Conservation (phyloP, 352 stramenopile genomes). For the Phytophthora megakarya region DNA sequence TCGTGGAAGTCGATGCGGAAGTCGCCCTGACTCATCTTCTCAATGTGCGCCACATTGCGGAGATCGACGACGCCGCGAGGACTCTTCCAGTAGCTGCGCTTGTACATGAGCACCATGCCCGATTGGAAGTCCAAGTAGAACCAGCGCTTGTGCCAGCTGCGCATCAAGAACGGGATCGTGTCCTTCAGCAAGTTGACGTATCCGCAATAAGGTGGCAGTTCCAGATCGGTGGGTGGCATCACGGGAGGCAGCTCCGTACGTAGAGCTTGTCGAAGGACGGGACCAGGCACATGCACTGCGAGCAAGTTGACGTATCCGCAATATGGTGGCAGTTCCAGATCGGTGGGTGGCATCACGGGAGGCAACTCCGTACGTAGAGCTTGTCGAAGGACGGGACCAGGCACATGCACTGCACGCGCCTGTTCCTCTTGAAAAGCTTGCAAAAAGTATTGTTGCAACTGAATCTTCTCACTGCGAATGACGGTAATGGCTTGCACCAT, state of each 20-base stretch:
- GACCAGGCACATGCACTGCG: too few relatives aligned
- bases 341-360: constrained; percentile 29
- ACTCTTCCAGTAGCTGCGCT: constrained; percentile 86
- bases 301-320: constrained; percentile 78
- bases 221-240: constrained; percentile 38
- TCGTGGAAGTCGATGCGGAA: constrained; percentile 69
- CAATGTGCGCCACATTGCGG: constrained; percentile 58
- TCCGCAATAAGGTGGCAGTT: constrained; percentile 74
- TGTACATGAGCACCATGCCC: constrained; percentile 79
- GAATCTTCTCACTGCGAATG: constrained; percentile 67
- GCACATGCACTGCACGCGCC: constrained; percentile 25
- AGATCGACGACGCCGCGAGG: constrained; percentile 75
- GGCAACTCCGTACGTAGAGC: constrained; percentile 40
- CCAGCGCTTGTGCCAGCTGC: constrained; percentile 83
- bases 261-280: constrained; percentile 33
- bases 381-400: constrained; percentile 30
- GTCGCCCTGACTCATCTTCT: constrained; percentile 73
- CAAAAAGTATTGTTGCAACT: constrained; percentile 62
- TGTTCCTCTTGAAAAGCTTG: constrained; percentile 62
- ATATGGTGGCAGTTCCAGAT: constrained; percentile 68
- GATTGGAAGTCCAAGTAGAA: constrained; percentile 82
- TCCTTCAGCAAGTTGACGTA: constrained; percentile 82
- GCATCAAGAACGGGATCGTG: constrained; percentile 74
- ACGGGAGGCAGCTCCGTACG: constrained; percentile 39
- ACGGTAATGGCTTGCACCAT: constrained; percentile 60